Evolutionary conservation across 257 asterid genomes (phyloP).

Genomic region (Solanum ahanhuiri): DNA sequence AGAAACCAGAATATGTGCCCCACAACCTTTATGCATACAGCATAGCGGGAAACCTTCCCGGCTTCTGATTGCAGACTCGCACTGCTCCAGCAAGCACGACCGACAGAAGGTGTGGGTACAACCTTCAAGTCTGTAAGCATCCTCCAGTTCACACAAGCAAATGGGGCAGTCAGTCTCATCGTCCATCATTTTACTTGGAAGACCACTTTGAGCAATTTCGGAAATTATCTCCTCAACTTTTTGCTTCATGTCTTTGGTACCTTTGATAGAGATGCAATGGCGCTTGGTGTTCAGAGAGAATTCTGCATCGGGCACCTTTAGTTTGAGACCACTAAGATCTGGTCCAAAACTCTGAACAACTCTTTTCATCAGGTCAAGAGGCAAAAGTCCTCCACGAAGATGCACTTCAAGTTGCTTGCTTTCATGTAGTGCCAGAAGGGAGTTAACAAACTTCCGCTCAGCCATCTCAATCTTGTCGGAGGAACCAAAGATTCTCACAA

Average conservation of each 20-base stretch:
- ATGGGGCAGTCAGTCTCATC: conserved; percentile 47
- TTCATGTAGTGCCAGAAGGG: conserved; percentile 45
- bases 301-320: conserved; percentile 55
- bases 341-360: conserved; percentile 71
- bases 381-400: conserved; percentile 55
- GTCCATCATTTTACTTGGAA: conserved; percentile 11
- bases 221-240: conserved; percentile 43
- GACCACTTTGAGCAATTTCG: conserved; percentile 33
- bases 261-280: conserved; percentile 49
- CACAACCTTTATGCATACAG: conserved; percentile 45
- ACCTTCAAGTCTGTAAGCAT: conserved; percentile 49
- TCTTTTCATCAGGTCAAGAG: conserved; percentile 87
- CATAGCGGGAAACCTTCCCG: conserved; percentile 52
- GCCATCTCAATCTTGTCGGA: conserved; percentile 36
- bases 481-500: conserved; percentile 54
- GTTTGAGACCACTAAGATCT: conserved; percentile 64
- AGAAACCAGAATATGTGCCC: conserved; percentile 34
- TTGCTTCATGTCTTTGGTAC: conserved; percentile 57
- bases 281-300: conserved; percentile 42
- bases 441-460: conserved; percentile 31
- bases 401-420: conserved; percentile 72
- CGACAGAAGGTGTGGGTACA: conserved; percentile 66
- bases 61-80: conserved; percentile 55
- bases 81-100: conserved; percentile 71
- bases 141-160: conserved; percentile 81